phyloP scores from a whole-genome alignment of 345 rosid species.

The Sisymbrium altissimum region DNA sequence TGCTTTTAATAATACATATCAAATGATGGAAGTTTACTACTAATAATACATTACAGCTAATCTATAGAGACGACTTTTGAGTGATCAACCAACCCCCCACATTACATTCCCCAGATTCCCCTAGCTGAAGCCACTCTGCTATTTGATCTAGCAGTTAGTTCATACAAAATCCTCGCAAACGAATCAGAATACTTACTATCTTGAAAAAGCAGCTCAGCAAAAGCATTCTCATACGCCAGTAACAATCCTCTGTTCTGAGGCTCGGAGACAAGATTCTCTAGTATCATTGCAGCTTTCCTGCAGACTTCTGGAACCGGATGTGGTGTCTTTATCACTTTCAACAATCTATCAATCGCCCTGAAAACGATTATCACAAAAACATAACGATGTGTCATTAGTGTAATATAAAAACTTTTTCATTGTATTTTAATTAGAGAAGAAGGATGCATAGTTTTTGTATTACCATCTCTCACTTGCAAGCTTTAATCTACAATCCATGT shows the following conservation, averaged over 20 bases:
- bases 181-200: slow-evolving; percentile 84
- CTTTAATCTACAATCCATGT: slow-evolving; percentile 96
- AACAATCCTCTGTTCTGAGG: slow-evolving; percentile 81
- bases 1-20: slow-evolving; percentile 10
- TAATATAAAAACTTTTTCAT: background rate
- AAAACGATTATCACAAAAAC: background rate
- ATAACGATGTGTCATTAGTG: background rate
- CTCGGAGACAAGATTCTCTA: slow-evolving; percentile 88
- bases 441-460: background rate
- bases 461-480: slow-evolving; percentile 97
- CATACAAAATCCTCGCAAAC: slow-evolving; percentile 87
- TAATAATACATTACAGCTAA: slow-evolving; percentile 11
- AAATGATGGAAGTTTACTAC: slow-evolving; percentile 6
- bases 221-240: slow-evolving; percentile 83
- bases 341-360: slow-evolving; percentile 93
- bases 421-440: background rate
- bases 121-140: slow-evolving; percentile 80
- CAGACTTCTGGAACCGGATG: slow-evolving; percentile 96
- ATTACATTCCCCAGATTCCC: slow-evolving; percentile 91
- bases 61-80: no score
- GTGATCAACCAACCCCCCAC: background rate
- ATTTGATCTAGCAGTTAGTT: slow-evolving; percentile 84
- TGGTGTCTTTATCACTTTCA: slow-evolving; percentile 75
- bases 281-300: slow-evolving; percentile 90
- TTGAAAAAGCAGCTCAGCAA: slow-evolving; percentile 83